Evolutionary conservation across 768 basidiomycete species (phyloP).

Genomic region (Nidularia sp.): DNA sequence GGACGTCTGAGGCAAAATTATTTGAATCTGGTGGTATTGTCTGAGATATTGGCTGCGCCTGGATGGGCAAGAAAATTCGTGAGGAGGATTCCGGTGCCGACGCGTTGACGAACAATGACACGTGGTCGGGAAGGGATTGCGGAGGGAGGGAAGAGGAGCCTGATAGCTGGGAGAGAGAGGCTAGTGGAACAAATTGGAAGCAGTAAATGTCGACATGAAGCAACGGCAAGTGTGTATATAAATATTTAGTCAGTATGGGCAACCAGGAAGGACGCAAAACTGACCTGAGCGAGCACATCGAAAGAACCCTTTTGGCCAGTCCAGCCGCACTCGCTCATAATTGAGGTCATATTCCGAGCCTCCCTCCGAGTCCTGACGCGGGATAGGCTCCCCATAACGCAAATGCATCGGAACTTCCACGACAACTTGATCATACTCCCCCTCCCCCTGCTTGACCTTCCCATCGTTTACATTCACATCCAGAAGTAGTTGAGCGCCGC

Average conservation of each 20-base stretch:
- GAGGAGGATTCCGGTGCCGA: neutral
- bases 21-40: neutral
- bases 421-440: slow-evolving; percentile 10
- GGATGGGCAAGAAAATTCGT: slow-evolving; percentile 15
- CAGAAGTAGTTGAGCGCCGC: slow-evolving; percentile 18
- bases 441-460: neutral
- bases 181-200: too few species aligned
- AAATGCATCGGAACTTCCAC: slow-evolving; percentile 43
- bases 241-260: neutral
- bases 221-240: neutral
- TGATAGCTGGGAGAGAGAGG: too few species aligned
- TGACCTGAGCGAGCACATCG: slow-evolving; percentile 26
- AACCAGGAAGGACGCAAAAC: slow-evolving; percentile 2
- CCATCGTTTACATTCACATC: slow-evolving; percentile 8
- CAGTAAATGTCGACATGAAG: neutral
- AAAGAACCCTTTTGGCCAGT: slow-evolving; percentile 34
- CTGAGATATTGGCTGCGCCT: neutral
- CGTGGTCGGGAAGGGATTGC: too few species aligned
- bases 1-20: slow-evolving; percentile 7
- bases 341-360: slow-evolving; percentile 9
- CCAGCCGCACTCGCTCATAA: slow-evolving; percentile 20
- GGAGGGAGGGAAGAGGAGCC: too few species aligned
- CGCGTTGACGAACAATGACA: too few species aligned
- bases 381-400: slow-evolving; percentile 33
- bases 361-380: neutral